Conservation (phyloP, 257 asterid species). For the Thymus mandschuricus region DNA sequence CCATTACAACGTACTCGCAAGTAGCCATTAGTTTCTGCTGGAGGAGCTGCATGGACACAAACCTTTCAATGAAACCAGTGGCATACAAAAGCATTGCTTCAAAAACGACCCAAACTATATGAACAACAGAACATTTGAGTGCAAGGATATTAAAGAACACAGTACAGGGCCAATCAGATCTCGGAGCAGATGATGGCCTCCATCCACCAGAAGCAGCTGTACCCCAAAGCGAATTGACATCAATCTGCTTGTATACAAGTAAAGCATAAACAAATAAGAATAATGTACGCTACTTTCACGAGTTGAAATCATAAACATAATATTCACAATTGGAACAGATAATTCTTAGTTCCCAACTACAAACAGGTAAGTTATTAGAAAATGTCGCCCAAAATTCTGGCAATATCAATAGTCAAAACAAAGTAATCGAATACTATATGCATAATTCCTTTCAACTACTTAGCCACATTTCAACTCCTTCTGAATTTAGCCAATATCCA, state of each 20-base stretch:
- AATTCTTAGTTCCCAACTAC: neutral
- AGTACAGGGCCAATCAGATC: constrained; percentile 95
- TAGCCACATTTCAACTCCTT: constrained; percentile 10
- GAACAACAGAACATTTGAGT: neutral
- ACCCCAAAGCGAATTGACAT: constrained; percentile 78
- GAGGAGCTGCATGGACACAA: constrained; percentile 66
- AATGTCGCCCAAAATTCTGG: constrained; percentile 11
- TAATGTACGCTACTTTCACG: neutral
- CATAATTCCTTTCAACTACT: constrained; percentile 8
- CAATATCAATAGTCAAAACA: constrained; percentile 10
- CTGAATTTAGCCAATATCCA: constrained; percentile 21
- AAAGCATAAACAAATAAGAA: constrained; percentile 27
- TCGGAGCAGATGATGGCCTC: constrained; percentile 97
- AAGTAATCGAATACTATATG: neutral
- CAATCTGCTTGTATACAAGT: constrained; percentile 53
- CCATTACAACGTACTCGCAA: constrained; percentile 98
- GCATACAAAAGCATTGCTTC: constrained; percentile 15
- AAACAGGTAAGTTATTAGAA: constrained; percentile 18
- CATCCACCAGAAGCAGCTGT: constrained; percentile 85
- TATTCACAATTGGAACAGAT: constrained; percentile 20
- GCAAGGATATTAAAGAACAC: constrained; percentile 19
- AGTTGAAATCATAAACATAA: constrained; percentile 3
- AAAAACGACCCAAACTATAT: constrained; percentile 1
- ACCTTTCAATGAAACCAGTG: constrained; percentile 16
- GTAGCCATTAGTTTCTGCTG: constrained; percentile 82